Evolutionary conservation across 2,329 filamentous ascomycete species (phyloP).

Genomic region (Claviceps monticola): DNA sequence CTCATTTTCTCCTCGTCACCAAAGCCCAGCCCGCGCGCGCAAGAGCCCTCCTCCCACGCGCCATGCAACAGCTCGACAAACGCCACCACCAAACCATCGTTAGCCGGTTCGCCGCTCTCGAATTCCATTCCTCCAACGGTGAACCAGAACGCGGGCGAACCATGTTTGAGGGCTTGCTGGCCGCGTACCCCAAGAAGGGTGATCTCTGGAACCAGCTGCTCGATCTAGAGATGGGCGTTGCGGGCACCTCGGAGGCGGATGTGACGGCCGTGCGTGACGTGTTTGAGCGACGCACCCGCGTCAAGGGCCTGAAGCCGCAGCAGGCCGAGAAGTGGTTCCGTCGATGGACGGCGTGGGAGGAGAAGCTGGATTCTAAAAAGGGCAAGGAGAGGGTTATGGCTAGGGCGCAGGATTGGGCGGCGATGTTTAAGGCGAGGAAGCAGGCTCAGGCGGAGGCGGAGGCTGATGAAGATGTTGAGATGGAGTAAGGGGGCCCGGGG

Average conservation of each 20-base stretch:
- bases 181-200: constrained; percentile 74
- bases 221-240: constrained; percentile 62
- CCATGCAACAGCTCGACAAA: constrained; percentile 65
- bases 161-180: constrained; percentile 78
- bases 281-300: constrained; percentile 65
- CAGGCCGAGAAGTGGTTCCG: constrained; percentile 82
- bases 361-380: constrained; percentile 54
- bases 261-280: constrained; percentile 51
- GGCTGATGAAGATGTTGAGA: constrained; percentile 20
- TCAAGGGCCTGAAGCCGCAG: constrained; percentile 62
- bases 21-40: constrained; percentile 56
- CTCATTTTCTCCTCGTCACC: constrained; percentile 75
- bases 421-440: constrained; percentile 31
- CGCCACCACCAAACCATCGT: constrained; percentile 56
- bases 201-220: constrained; percentile 89
- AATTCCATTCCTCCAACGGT: constrained; percentile 73
- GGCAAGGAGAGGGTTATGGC: constrained; percentile 56
- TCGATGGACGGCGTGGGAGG: constrained; percentile 83
- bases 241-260: constrained; percentile 34
- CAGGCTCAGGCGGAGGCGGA: constrained; percentile 23
- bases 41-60: constrained; percentile 65
- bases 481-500: not conserved
- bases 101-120: constrained; percentile 77
- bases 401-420: constrained; percentile 58
- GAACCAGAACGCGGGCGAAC: constrained; percentile 86